Percentiles rank a stretch among this genome's conserved stretches.
Evolutionary conservation across 2,329 filamentous ascomycete species (phyloP).

Genomic region (Botrytis paeoniae): DNA sequence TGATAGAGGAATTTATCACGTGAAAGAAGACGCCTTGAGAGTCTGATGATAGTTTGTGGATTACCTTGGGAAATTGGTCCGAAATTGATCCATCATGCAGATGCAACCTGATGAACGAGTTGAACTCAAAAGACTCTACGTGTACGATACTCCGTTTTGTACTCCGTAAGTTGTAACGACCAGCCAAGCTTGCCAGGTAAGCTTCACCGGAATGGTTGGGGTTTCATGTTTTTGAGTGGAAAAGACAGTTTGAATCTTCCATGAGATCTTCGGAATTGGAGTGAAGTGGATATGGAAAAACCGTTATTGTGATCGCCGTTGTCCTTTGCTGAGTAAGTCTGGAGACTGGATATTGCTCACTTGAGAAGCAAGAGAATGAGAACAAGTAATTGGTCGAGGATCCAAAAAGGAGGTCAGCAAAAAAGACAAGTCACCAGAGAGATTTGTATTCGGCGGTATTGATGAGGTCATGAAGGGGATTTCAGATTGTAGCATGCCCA

Average conservation of each 20-base stretch:
- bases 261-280: not conserved
- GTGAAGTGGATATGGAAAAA: not conserved
- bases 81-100: not conserved
- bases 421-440: not conserved
- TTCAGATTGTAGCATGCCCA: not conserved
- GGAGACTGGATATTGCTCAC: not conserved
- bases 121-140: not conserved
- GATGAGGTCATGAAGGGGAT: constrained; percentile 4
- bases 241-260: constrained; percentile 5
- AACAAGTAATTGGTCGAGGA: not conserved
- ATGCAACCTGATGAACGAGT: not conserved
- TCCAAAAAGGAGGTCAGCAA: not conserved
- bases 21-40: not conserved
- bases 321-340: not conserved
- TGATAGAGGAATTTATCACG: not conserved
- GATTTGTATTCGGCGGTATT: not conserved
- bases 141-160: not conserved
- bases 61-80: not conserved
- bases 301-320: constrained; percentile 13
- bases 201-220: not conserved
- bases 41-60: not conserved
- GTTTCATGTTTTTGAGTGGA: not conserved
- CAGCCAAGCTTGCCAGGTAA: not conserved
- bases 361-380: not conserved
- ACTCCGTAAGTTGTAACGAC: not conserved